Percentiles rank a stretch among this genome's conserved stretches.
These are phyloP conservation scores for Blepharisma stoltei DNA, from an alignment of 73 alveolate species.

Conservation along the genomic window DNA sequence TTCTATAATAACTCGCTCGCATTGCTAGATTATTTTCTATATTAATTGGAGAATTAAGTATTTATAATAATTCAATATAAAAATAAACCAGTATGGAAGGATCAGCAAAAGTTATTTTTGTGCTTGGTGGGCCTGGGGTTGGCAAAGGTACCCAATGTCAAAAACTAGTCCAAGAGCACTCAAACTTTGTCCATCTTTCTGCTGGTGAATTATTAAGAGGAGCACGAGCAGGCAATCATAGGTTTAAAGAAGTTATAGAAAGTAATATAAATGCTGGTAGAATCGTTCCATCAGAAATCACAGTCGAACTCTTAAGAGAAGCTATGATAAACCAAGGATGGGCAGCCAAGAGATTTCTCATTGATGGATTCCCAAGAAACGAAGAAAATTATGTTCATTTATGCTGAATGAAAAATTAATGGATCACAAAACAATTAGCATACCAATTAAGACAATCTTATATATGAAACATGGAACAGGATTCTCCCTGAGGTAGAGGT, in stretches of 20 bases:
- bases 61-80: background rate
- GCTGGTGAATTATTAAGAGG: conserved; percentile 84
- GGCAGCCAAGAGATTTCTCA: conserved; percentile 54
- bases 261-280: conserved; percentile 58
- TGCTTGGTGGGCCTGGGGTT: conserved; percentile 85
- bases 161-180: conserved; percentile 52
- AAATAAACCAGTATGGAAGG: background rate
- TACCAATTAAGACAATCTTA: too few species aligned
- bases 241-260: conserved; percentile 49
- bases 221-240: conserved; percentile 40
- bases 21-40: too few species aligned
- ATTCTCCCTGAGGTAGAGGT: conserved; percentile 36
- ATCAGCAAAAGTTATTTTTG: conserved; percentile 44
- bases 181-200: conserved; percentile 66
- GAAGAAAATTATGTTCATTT: conserved; percentile 75
- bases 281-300: conserved; percentile 69
- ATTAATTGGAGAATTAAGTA: too few species aligned
- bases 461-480: conserved; percentile 74
- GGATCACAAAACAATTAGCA: too few species aligned
- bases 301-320: conserved; percentile 47
- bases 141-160: conserved; percentile 94
- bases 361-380: conserved; percentile 91
- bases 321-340: conserved; percentile 59
- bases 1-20: too few species aligned
- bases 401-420: too few species aligned